Evolutionary conservation across 2,329 filamentous ascomycete species (phyloP).

Genomic region (Fusarium armeniacum): DNA sequence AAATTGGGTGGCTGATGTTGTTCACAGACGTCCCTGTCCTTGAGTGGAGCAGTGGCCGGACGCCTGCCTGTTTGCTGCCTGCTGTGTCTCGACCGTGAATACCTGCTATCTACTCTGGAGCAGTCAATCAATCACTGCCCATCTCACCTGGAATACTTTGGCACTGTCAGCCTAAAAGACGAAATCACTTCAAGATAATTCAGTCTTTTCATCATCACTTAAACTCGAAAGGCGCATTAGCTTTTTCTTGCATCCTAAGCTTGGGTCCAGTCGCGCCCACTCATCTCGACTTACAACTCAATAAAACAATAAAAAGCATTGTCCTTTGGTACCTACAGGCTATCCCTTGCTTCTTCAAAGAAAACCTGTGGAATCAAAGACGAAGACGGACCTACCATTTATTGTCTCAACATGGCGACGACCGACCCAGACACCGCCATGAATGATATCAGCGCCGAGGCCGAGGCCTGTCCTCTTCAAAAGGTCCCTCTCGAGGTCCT

Average conservation of each 20-base stretch:
- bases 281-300: background rate
- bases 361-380: background rate
- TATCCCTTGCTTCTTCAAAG: background rate
- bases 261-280: too few relatives aligned
- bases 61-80: slow-evolving; percentile 41
- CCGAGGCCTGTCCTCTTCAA: slow-evolving; percentile 45
- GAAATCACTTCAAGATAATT: background rate
- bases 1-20: slow-evolving; percentile 7
- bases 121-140: background rate
- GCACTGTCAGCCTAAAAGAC: background rate
- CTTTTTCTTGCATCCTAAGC: too few relatives aligned
- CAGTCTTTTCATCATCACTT: background rate
- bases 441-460: slow-evolving; percentile 10
- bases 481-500: slow-evolving; percentile 72
- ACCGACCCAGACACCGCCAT: slow-evolving; percentile 36
- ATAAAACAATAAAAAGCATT: slow-evolving; percentile 5
- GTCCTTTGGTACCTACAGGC: background rate
- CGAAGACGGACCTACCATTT: background rate
- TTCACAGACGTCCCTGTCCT: slow-evolving; percentile 1
- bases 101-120: background rate
- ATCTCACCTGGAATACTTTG: background rate
- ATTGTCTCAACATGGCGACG: slow-evolving; percentile 30
- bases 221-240: background rate
- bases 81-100: slow-evolving; percentile 14
- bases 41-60: slow-evolving; percentile 25